Conservation (phyloP, 176 grass and related monocot genomes). For the Oryza glumipatula region DNA sequence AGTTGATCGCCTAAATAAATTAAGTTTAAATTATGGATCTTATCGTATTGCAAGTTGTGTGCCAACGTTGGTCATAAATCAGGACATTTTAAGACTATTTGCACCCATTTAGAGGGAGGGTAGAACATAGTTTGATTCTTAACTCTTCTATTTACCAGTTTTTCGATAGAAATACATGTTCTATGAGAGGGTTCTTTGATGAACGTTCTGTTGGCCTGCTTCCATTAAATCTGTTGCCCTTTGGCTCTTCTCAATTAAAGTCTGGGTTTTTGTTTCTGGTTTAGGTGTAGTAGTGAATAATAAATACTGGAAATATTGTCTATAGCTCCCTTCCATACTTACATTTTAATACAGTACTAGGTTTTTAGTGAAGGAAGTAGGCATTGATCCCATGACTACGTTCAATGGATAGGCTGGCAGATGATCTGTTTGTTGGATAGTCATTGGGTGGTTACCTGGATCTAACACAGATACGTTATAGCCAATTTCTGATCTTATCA, state of each 20-base stretch:
- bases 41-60: not conserved
- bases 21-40: not conserved
- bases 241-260: not conserved
- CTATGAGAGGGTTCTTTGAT: not conserved
- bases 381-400: not conserved
- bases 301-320: not conserved
- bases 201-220: not conserved
- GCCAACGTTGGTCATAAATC: not conserved
- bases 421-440: constrained; percentile 19
- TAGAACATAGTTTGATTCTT: not conserved
- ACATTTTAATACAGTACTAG: not conserved
- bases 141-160: not conserved
- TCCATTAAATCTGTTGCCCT: constrained; percentile 20
- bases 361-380: constrained; percentile 13
- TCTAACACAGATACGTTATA: not conserved
- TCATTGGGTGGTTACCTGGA: constrained; percentile 14
- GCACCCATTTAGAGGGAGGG: not conserved
- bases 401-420: constrained; percentile 12
- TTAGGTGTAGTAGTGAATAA: constrained; percentile 4
- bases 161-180: not conserved
- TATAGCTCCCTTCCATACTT: not conserved
- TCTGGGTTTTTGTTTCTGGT: not conserved
- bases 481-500: constrained; percentile 10
- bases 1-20: not conserved
- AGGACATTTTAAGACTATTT: not conserved